Evolutionary conservation across 768 basidiomycete genomes (phyloP).

Genomic region (Tricholoma saponaceum): DNA sequence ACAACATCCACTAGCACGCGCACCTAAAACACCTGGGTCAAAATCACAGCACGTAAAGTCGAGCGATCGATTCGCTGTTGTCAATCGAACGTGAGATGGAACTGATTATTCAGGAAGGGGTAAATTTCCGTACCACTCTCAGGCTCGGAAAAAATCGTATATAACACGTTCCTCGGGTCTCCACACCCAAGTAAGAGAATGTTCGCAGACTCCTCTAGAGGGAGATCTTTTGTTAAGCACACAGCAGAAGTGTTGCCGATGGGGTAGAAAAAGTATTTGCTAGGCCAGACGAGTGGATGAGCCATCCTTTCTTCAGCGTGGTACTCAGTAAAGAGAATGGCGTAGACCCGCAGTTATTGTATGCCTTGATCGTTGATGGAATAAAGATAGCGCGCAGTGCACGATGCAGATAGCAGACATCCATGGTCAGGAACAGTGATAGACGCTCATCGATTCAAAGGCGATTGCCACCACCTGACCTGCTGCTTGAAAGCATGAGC

Average conservation of each 20-base stretch:
- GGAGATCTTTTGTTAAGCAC: conserved; percentile 35
- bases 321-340: too few relatives aligned
- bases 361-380: too few relatives aligned
- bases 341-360: too few relatives aligned
- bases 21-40: conserved; percentile 33
- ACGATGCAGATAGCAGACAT: too few relatives aligned
- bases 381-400: too few relatives aligned
- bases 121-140: conserved; percentile 10
- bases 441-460: too few relatives aligned
- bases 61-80: conserved; percentile 15
- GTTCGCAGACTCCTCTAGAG: conserved; percentile 35
- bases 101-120: neutral
- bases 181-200: conserved; percentile 45
- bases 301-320: conserved; percentile 24
- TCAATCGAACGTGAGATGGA: neutral
- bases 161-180: conserved; percentile 43
- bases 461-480: too few relatives aligned
- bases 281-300: conserved; percentile 32
- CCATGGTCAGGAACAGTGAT: too few relatives aligned
- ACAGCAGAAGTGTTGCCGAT: conserved; percentile 48
- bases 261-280: conserved; percentile 42
- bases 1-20: neutral
- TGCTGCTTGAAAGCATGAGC: too few relatives aligned
- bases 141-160: conserved; percentile 30
- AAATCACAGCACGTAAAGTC: conserved; percentile 38